Percentiles rank a stretch among this genome's conserved stretches.
phyloP scores from a whole-genome alignment of 2,329 filamentous ascomycete species.

The Tolypocladium tundrense region DNA sequence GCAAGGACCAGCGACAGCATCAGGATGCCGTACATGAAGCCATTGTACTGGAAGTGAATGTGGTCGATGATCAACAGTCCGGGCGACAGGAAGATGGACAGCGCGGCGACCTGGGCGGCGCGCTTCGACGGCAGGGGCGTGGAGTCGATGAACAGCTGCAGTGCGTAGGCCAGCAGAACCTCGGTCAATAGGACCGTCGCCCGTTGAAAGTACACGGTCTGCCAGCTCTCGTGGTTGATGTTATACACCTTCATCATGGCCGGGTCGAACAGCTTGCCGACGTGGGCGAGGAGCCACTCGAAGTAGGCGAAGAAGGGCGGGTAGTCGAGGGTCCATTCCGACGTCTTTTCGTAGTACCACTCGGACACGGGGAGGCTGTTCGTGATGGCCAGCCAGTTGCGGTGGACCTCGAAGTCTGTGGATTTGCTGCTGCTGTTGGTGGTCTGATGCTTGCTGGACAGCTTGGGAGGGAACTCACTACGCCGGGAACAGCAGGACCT shows the following conservation, averaged over 20 bases:
- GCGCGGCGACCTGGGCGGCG: slow-evolving; percentile 72
- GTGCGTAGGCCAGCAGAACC: slow-evolving; percentile 70
- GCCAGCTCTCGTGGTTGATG: slow-evolving; percentile 80
- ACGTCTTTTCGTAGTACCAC: slow-evolving; percentile 97
- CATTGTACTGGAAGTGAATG: slow-evolving; percentile 98
- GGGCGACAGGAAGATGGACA: slow-evolving; percentile 85
- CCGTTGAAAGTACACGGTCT: slow-evolving; percentile 88
- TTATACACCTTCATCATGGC: slow-evolving; percentile 74
- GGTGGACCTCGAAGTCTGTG: slow-evolving; percentile 96
- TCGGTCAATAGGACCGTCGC: slow-evolving; percentile 81
- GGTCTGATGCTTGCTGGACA: not conserved
- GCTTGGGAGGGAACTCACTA: slow-evolving; percentile 57
- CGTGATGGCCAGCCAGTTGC: slow-evolving; percentile 97
- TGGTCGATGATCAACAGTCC: slow-evolving; percentile 96
- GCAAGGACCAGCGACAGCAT: slow-evolving; percentile 79
- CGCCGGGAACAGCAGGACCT: slow-evolving; percentile 83
- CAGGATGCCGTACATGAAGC: slow-evolving; percentile 85
- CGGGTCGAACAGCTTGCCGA: slow-evolving; percentile 66
- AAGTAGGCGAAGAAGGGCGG: slow-evolving; percentile 97
- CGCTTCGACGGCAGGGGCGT: slow-evolving; percentile 55
- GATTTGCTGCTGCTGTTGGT: slow-evolving; percentile 60
- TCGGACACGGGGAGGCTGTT: slow-evolving; percentile 75
- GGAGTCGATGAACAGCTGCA: slow-evolving; percentile 71
- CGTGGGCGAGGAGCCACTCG: slow-evolving; percentile 82
- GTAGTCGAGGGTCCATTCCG: slow-evolving; percentile 99